Evolutionary conservation across 495 filamentous ascomycete species (phyloP), one percentile per base, ranked within the genome.

Genomic region (Thozetella sp.): DNA sequence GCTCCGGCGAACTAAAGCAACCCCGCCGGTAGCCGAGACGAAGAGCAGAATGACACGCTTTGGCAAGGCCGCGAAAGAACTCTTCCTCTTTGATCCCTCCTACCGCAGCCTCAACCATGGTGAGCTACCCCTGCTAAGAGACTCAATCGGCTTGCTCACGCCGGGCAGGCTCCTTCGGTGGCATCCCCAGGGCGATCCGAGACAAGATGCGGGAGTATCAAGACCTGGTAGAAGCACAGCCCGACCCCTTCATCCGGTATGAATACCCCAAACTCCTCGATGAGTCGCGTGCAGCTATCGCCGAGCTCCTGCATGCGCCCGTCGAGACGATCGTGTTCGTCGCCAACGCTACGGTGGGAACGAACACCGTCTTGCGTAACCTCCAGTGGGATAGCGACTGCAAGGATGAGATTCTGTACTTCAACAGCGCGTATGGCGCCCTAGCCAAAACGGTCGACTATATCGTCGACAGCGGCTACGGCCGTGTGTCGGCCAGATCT

Each of bases 31-130:
- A 37, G 30, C 30, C 6, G 15, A 15, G 6, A 37, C 6, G 6
- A 37, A 15, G 15, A 15, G 6, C 30, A 37, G 15, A 6, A 15
- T 6, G 43, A 48, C 62, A 22, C 25, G 20, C 17, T 89, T 89
- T 57, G 89, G 88, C 45, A 78, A 75, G 23, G 73, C 82, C 25
- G 82, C 93, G 77, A 78, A 80, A 27, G 80, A 89, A 57, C 75
- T 92, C 55, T 97, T 96, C 71, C 76, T 87, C 4, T 86, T 95
- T 54, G 86, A 88, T 59, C 81, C 84, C 0, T 70, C 75, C 2
- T 93, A 84, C 67, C 82, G 79, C 23, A 92, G 93, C 62, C 76
- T 97, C 61, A 97, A 97, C 73, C 90, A 97, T 62, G 93, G 92
- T 93, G 71, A 57, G 70, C 45, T 46, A 15, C 23, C 22, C 63